Conservation (phyloP, 2,329 filamentous ascomycete genomes). For the Colletotrichum lindemuthianum region DNA sequence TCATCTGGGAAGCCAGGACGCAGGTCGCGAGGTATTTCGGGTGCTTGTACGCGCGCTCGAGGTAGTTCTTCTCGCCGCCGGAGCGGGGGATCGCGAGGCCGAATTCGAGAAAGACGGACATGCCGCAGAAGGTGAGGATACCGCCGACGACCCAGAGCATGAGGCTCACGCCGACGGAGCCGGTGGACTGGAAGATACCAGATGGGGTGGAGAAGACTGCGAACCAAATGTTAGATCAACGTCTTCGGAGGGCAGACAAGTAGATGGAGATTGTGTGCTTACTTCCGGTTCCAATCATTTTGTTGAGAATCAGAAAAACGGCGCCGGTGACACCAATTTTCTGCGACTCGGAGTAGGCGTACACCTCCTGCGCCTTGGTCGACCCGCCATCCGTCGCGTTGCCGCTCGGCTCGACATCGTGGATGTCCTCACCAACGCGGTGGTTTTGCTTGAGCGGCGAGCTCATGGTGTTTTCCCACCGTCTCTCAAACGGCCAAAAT, state of each 20-base stretch:
- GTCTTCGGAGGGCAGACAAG: not conserved
- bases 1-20: conserved; percentile 69
- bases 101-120: conserved; percentile 72
- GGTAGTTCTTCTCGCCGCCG: conserved; percentile 74
- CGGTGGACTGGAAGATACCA: conserved; percentile 60
- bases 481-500: too few relatives aligned
- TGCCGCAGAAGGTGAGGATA: conserved; percentile 66
- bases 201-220: conserved; percentile 66
- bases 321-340: conserved; percentile 64
- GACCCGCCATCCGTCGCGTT: conserved; percentile 1
- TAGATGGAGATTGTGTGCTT: conserved; percentile 39
- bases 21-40: conserved; percentile 69
- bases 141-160: conserved; percentile 48
- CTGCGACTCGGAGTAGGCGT: conserved; percentile 51
- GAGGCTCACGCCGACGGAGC: conserved; percentile 59
- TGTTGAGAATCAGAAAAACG: conserved; percentile 65
- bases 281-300: conserved; percentile 69
- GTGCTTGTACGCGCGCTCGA: conserved; percentile 69
- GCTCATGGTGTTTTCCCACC: conserved; percentile 8
- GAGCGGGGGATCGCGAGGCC: conserved; percentile 70
- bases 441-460: conserved; percentile 22
- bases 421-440: conserved; percentile 12
- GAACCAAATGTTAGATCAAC: not conserved
- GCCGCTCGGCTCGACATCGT: not conserved
- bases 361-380: conserved; percentile 43